Evolutionary conservation across 805 yeast species (phyloP).

Genomic region (Blastobotrys mokoenaii): DNA sequence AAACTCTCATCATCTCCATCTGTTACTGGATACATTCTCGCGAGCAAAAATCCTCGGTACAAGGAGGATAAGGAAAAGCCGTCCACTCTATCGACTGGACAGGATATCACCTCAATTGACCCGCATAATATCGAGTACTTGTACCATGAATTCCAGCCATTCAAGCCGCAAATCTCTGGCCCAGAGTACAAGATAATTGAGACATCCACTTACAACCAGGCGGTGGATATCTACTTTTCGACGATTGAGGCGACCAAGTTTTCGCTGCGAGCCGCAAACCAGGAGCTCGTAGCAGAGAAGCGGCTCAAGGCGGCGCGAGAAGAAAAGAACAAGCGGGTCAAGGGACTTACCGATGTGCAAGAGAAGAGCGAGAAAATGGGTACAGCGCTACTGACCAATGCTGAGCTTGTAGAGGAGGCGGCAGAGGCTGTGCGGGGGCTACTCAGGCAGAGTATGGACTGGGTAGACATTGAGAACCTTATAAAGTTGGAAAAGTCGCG

Average conservation of each 20-base stretch:
- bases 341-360: conserved; percentile 56
- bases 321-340: conserved; percentile 65
- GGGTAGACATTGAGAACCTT: conserved; percentile 78
- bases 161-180: conserved; percentile 37
- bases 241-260: conserved; percentile 75
- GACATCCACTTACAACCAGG: conserved; percentile 62
- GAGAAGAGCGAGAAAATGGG: conserved; percentile 60
- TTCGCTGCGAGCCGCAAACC: conserved; percentile 65
- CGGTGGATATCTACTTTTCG: conserved; percentile 79
- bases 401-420: conserved; percentile 65
- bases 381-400: conserved; percentile 57
- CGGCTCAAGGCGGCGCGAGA: conserved; percentile 65
- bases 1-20: conserved; percentile 29
- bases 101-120: conserved; percentile 11
- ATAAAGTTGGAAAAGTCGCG: conserved; percentile 61
- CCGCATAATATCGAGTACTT: conserved; percentile 36
- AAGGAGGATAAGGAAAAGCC: conserved; percentile 31
- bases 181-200: conserved; percentile 32
- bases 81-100: conserved; percentile 4
- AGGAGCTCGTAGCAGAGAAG: conserved; percentile 65
- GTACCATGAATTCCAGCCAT: conserved; percentile 66
- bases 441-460: conserved; percentile 81
- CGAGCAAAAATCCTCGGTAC: conserved; percentile 48
- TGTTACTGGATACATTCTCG: conserved; percentile 52
- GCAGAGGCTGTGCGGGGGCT: conserved; percentile 56